These are phyloP conservation scores for Oryza meyeriana DNA, from an alignment of 176 grass and related monocot species.

Conservation along the genomic window DNA sequence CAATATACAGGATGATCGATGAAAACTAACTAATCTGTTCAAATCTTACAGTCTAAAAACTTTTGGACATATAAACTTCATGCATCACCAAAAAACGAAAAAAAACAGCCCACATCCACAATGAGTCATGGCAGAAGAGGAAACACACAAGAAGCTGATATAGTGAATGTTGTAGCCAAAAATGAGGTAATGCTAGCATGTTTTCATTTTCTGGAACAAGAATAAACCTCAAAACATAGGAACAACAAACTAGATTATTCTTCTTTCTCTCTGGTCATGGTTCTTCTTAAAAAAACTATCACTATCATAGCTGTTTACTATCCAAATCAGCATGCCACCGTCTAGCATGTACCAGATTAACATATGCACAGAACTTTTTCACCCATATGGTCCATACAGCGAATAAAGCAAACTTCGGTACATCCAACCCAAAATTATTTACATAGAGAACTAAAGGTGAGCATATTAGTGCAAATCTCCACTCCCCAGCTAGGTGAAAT, in stretches of 20 bases:
- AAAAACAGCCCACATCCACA: too few relatives aligned
- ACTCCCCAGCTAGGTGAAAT: neutral
- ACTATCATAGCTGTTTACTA: neutral
- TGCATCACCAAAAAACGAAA: too few relatives aligned
- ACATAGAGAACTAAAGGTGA: neutral
- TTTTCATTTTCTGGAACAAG: constrained; percentile 3
- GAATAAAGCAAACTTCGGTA: neutral
- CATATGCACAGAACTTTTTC: neutral
- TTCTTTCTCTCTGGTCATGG: neutral
- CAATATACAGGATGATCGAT: constrained; percentile 1
- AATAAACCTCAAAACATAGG: neutral
- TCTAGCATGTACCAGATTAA: neutral
- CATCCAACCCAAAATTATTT: neutral
- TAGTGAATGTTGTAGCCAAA: neutral
- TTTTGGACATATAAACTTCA: too few relatives aligned
- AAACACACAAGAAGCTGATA: neutral
- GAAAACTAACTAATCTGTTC: neutral
- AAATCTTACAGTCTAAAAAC: neutral
- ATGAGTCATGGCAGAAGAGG: neutral
- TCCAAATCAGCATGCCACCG: neutral
- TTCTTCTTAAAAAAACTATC: neutral
- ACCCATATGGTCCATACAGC: neutral
- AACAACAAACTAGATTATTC: neutral
- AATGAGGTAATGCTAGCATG: neutral
- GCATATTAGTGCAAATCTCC: neutral